A percentile compares a stretch with the other conserved stretches of the same genome.
Conservation (phyloP, 192 early-diverging fungal species). For the Funneliformis geosporum region DNA sequence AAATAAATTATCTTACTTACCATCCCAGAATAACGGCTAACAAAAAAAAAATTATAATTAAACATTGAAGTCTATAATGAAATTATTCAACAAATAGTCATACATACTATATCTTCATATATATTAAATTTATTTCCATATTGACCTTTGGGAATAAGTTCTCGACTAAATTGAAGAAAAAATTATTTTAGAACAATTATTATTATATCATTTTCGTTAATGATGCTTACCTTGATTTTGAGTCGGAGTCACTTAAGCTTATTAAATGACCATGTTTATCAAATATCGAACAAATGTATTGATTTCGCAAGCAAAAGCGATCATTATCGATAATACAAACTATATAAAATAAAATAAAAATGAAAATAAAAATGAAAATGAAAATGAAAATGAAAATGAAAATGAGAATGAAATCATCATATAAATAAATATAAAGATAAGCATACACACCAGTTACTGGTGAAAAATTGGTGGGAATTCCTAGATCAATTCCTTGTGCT, state of each 20-base stretch:
- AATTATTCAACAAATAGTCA: background rate
- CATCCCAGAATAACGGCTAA: slow-evolving; percentile 59
- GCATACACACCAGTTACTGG: slow-evolving; percentile 10
- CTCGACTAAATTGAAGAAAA: slow-evolving; percentile 41
- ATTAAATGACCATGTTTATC: slow-evolving; percentile 72
- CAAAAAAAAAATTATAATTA: background rate
- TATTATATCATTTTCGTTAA: too few species aligned
- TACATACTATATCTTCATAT: slow-evolving; percentile 77
- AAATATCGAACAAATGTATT: slow-evolving; percentile 70
- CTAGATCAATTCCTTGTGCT: background rate
- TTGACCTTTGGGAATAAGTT: slow-evolving; percentile 56
- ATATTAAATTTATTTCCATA: slow-evolving; percentile 76
- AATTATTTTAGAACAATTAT: background rate
- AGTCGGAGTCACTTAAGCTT: slow-evolving; percentile 63
- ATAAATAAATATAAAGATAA: background rate
- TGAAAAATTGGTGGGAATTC: background rate
- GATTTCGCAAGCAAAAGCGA: slow-evolving; percentile 72
- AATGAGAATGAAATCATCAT: background rate
- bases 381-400: background rate
- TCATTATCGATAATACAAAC: slow-evolving; percentile 31
- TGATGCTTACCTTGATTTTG: slow-evolving; percentile 46
- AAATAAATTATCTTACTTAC: slow-evolving; percentile 31
- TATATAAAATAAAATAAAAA: background rate
- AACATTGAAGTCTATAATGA: slow-evolving; percentile 51
- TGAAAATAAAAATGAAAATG: background rate